Base-by-base conservation (phyloP, 371 early-diverging fungal genomes). In the Mortierella polycephala region DNA sequence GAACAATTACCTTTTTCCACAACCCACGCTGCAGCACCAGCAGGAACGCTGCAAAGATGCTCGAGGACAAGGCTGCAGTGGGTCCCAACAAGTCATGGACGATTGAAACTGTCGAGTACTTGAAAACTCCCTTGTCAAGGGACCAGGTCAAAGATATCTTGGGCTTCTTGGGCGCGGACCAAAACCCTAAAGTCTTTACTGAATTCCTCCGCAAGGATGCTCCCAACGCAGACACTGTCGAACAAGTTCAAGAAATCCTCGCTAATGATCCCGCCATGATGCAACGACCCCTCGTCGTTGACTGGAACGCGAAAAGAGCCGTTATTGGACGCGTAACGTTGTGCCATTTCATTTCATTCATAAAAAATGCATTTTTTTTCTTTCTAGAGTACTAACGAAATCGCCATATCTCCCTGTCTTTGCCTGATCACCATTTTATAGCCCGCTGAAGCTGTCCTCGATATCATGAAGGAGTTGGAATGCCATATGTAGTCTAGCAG, bases 321-420 rank as follows among this genome's bases (percentile, higher is more conserved):
- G 64, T 70, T 39, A 70, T 70, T 30, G 71, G 71, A 58, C 71
- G 71, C 49, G 71, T 70, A 70, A 59, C 64, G 46, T 55, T 39
- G 10, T 40, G 12, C 18, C 60, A 0, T 18, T 14, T 20, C 8
- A 30, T 60, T 47, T 30, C 30, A 18, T 30, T 12, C 14, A 16
- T 44, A 42, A 9, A 30, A 12, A 6, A 11, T 45, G 14, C n/a
- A n/a, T n/a, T n/a, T n/a, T n/a, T n/a, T n/a, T n/a, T n/a, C n/a
- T n/a, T n/a, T n/a, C n/a, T n/a, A n/a, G n/a, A n/a, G n/a, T n/a
- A n/a, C n/a, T n/a, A n/a, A n/a, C n/a, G n/a, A n/a, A n/a, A n/a
- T n/a, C n/a, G n/a, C n/a, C n/a, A n/a, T n/a, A n/a, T n/a, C n/a
- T n/a, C n/a, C n/a, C n/a, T n/a, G n/a, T n/a, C 37, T 18, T 23